Evolutionary conservation across 352 stramenopile species (phyloP).

Genomic region (Phytopythium kandeliae): DNA sequence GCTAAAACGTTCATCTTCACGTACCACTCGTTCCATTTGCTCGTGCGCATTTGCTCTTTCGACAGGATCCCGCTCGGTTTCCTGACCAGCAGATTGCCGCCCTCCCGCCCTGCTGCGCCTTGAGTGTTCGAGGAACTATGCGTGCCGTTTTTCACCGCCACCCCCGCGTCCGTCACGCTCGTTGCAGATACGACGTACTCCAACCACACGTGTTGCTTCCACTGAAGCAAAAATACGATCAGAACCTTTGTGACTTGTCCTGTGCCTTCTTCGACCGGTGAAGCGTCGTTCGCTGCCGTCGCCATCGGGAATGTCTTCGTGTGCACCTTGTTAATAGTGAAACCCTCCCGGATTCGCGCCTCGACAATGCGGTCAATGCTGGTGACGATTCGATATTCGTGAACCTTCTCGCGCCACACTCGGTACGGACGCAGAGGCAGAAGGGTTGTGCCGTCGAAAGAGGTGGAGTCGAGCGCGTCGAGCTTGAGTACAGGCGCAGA

Average conservation of each 20-base stretch:
- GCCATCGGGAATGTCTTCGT: slow-evolving; percentile 26
- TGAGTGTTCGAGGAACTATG: slow-evolving; percentile 17
- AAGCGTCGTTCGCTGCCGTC: background rate
- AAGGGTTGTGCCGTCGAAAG: slow-evolving; percentile 57
- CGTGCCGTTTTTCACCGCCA: background rate
- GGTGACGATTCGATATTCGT: slow-evolving; percentile 83
- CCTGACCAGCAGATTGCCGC: slow-evolving; percentile 3
- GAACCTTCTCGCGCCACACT: slow-evolving; percentile 85
- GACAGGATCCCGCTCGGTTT: slow-evolving; percentile 26
- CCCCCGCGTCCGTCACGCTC: slow-evolving; percentile 12
- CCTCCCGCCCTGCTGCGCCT: slow-evolving; percentile 11
- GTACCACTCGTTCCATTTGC: slow-evolving; percentile 72
- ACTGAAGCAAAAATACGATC: slow-evolving; percentile 81
- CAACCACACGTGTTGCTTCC: slow-evolving; percentile 87
- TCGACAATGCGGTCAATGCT: slow-evolving; percentile 79
- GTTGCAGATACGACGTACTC: slow-evolving; percentile 83
- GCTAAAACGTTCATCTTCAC: slow-evolving; percentile 84
- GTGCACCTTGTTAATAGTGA: slow-evolving; percentile 77
- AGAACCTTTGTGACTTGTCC: slow-evolving; percentile 57
- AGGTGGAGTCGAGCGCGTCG: slow-evolving; percentile 60
- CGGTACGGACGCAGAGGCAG: slow-evolving; percentile 71
- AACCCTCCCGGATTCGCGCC: slow-evolving; percentile 75
- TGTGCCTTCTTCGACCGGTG: background rate
- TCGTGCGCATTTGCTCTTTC: slow-evolving; percentile 30
- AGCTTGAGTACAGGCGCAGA: slow-evolving; percentile 61